Evolutionary conservation across 192 early-diverging fungal genomes (phyloP).

Genomic region (Coemansia sp.): DNA sequence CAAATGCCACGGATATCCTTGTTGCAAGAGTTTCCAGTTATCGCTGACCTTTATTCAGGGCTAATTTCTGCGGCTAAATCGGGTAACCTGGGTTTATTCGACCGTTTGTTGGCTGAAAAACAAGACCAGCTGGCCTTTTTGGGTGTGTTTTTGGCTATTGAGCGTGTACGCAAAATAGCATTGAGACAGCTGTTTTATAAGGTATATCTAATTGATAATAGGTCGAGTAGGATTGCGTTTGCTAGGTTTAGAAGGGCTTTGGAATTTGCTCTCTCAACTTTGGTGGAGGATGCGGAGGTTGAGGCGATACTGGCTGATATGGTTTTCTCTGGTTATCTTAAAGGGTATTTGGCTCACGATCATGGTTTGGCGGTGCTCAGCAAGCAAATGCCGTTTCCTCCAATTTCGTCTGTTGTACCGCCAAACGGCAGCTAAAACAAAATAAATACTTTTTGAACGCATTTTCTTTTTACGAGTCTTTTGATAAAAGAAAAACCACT

Average conservation of each 20-base stretch:
- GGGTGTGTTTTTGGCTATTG: constrained; percentile 82
- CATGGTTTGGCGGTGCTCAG: constrained; percentile 73
- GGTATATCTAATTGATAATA: constrained; percentile 63
- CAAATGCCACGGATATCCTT: constrained; percentile 63
- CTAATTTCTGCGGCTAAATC: constrained; percentile 65
- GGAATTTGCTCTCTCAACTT: constrained; percentile 31
- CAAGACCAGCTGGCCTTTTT: constrained; percentile 63
- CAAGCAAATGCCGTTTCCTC: constrained; percentile 77
- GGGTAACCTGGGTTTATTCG: constrained; percentile 78
- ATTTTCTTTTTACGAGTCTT: too few relatives aligned
- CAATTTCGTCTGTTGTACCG: not conserved
- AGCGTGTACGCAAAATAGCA: constrained; percentile 69
- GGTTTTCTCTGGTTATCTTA: constrained; percentile 83
- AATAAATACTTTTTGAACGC: not conserved
- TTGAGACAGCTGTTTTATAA: constrained; percentile 77
- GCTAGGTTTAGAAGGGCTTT: constrained; percentile 65
- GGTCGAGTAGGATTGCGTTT: constrained; percentile 62
- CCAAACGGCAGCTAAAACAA: not conserved
- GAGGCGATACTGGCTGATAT: constrained; percentile 87
- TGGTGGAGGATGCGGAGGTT: constrained; percentile 66
- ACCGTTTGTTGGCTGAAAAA: constrained; percentile 57
- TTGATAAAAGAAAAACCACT: too few relatives aligned
- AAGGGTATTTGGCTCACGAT: constrained; percentile 85
- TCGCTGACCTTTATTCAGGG: constrained; percentile 62
- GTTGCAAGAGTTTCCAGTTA: constrained; percentile 61